Evolutionary conservation across 345 rosid species (phyloP).

Genomic region (Lumnitzera racemosa): DNA sequence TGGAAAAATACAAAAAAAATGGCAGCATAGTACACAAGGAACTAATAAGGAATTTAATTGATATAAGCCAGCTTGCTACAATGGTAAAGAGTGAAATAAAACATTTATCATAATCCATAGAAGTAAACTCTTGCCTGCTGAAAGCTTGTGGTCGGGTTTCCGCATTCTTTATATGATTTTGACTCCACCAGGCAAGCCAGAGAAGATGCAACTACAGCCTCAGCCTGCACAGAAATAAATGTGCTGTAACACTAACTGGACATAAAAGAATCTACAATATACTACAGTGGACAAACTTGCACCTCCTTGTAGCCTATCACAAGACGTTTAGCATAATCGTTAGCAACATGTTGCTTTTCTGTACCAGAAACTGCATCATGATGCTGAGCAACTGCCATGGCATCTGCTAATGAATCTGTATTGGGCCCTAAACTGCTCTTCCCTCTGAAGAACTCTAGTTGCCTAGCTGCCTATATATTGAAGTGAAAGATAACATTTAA

Average conservation of each 20-base stretch:
- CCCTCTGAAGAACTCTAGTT: constrained; percentile 82
- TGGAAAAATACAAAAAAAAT: too few relatives aligned
- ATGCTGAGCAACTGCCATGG: constrained; percentile 92
- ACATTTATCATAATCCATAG: constrained; percentile 3
- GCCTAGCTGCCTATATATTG: constrained; percentile 70
- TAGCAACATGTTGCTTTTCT: constrained; percentile 84
- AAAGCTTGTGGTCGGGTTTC: constrained; percentile 34
- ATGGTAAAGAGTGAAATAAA: not conserved
- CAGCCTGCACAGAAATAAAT: constrained; percentile 49
- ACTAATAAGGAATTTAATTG: too few relatives aligned
- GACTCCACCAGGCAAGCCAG: constrained; percentile 63
- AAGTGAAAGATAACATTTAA: not conserved
- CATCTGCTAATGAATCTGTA: constrained; percentile 81
- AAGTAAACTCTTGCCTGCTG: constrained; percentile 58
- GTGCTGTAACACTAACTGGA: not conserved
- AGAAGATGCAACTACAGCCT: constrained; percentile 68
- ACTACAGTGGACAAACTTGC: constrained; percentile 8
- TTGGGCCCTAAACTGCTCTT: constrained; percentile 53
- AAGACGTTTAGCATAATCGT: constrained; percentile 85
- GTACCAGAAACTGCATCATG: constrained; percentile 97
- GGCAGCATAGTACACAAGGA: too few relatives aligned
- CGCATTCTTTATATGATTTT: constrained; percentile 19
- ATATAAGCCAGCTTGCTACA: too few relatives aligned
- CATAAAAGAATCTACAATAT: not conserved
- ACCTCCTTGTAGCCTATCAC: constrained; percentile 87